Percentiles rank a stretch among this genome's conserved stretches.
Conservation (phyloP, 2,329 filamentous ascomycete species). For the Fusarium austroafricanum region DNA sequence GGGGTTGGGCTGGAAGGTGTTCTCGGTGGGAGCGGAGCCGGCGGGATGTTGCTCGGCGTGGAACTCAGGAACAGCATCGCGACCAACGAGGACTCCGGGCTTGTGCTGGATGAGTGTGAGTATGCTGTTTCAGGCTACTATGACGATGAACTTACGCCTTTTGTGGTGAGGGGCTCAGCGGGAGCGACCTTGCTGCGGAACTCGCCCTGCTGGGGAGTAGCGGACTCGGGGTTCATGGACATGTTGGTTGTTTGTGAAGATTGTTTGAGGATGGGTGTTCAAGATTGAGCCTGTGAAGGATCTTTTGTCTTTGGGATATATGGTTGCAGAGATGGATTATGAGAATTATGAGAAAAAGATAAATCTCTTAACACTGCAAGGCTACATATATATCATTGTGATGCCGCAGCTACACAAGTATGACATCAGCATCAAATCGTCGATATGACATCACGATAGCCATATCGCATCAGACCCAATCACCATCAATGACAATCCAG, state of each 20-base stretch:
- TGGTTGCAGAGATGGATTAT: neutral
- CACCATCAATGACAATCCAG: constrained; percentile 6
- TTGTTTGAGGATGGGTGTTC: neutral
- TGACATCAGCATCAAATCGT: constrained; percentile 30
- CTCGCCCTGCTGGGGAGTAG: constrained; percentile 63
- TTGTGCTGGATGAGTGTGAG: constrained; percentile 64
- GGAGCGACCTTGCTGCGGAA: constrained; percentile 64
- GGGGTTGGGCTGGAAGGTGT: constrained; percentile 56
- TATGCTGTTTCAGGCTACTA: neutral
- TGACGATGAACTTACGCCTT: constrained; percentile 60
- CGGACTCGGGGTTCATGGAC: constrained; percentile 64
- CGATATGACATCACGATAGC: constrained; percentile 33
- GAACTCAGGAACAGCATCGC: constrained; percentile 72
- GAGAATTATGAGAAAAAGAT: neutral
- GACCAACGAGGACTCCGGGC: constrained; percentile 69
- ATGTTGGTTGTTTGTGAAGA: constrained; percentile 46
- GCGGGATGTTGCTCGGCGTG: constrained; percentile 68
- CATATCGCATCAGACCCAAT: neutral
- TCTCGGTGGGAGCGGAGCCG: constrained; percentile 69
- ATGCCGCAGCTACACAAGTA: constrained; percentile 4
- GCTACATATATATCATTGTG: constrained; percentile 20
- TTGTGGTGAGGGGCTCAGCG: constrained; percentile 63
- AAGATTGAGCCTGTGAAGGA: neutral
- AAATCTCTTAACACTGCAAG: neutral
- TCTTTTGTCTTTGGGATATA: neutral